Evolutionary conservation across 2,329 filamentous ascomycete genomes (phyloP), one percentile per base, ranked within the genome.

Genomic region (Chrysoporthe puriensis): DNA sequence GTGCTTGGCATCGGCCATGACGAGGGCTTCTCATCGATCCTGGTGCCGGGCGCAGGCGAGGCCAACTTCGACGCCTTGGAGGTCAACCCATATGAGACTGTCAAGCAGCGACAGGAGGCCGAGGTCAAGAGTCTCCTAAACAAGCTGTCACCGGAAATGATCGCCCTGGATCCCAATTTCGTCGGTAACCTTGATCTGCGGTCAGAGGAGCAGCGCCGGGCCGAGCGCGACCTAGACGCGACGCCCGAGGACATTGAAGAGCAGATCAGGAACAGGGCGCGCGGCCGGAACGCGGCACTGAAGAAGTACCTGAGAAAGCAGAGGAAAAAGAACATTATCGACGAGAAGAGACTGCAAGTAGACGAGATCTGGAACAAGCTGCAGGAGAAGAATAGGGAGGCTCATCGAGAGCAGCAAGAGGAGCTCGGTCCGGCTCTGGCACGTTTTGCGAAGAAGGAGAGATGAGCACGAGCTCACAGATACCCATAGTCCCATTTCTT

Each of bases 71-170:
- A 99, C 78, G 92, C 94, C 2, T 84, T 97, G 64, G 96, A 99
- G 79, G 85, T 90, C 73, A 99, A 99, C 83, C 96, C 96, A 44
- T 98, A 95, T 85, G 96, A 98, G 81, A 97, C 91, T 64, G 86
- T 84, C 75, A 96, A 96, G 81, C 94, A 98, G 81, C 88, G 96
- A 74, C 94, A 96, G 79, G 96, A 99, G 80, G 86, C 87, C 62
- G 96, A 99, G 79, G 94, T 99, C 78, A 93, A 92, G 82, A 85
- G 87, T 14, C 85, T 99, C 71, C 88, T 99, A 73, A 97, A 96
- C 84, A 99, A 99, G 83, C 85, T 99, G 60, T 89, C 94, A 75
- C 95, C 96, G 3, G 95, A 97, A 76, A 99, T 98, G 93, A 99
- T 99, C 71, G 92, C 93, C 1, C 84, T 99, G 32, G 91, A 99